Conservation (phyloP, 371 early-diverging fungal genomes). For the Blakeslea trispora region DNA sequence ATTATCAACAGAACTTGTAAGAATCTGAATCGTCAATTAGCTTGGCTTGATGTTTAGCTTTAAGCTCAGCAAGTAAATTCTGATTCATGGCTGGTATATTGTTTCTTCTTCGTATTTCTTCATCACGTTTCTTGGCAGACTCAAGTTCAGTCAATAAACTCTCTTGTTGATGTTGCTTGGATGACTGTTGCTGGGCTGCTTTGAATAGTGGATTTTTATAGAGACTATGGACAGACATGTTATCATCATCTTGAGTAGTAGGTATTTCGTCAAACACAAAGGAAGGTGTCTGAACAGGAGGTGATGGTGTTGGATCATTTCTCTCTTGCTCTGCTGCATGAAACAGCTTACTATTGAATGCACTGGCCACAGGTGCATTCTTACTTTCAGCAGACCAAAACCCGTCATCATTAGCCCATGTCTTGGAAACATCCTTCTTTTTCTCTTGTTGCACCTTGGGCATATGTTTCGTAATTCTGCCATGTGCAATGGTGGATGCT, state of each 20-base stretch:
- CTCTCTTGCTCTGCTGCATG: slow-evolving; percentile 1
- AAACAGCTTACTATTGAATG: slow-evolving; percentile 9
- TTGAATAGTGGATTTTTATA: slow-evolving; percentile 1
- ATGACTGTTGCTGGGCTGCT: not conserved
- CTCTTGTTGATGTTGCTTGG: not conserved
- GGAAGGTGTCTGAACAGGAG: not conserved
- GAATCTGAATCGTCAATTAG: slow-evolving; percentile 31
- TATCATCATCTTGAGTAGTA: not conserved
- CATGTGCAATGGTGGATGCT: slow-evolving; percentile 9
- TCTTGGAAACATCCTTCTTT: not conserved
- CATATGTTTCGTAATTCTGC: slow-evolving; percentile 1
- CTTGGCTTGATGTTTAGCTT: slow-evolving; percentile 17
- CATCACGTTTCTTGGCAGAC: slow-evolving; percentile 20
- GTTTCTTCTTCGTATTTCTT: slow-evolving; percentile 8
- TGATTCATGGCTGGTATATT: slow-evolving; percentile 19
- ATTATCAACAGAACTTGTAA: slow-evolving; percentile 26
- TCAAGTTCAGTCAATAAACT: slow-evolving; percentile 17
- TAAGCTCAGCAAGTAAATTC: slow-evolving; percentile 23
- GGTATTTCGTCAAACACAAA: not conserved
- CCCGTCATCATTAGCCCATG: slow-evolving; percentile 10
- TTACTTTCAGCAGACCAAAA: slow-evolving; percentile 10
- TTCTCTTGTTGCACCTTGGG: not conserved
- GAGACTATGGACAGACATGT: not conserved
- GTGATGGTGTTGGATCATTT: not conserved
- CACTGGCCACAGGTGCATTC: not conserved